These are phyloP conservation scores for Grammothele lineata DNA, from an alignment of 768 basidiomycete species.

Conservation along the genomic window DNA sequence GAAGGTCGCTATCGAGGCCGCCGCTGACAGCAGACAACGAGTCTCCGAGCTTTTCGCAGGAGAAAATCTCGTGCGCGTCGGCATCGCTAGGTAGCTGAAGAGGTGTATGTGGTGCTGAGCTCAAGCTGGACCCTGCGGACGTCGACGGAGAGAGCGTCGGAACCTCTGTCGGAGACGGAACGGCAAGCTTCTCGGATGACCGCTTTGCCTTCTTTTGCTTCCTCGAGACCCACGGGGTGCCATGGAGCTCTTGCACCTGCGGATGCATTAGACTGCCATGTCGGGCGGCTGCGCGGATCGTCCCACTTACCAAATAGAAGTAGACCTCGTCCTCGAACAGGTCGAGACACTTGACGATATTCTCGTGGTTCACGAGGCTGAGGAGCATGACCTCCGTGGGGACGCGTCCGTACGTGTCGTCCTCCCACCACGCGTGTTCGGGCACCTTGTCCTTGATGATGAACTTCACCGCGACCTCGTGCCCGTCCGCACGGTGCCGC, in stretches of 20 bases:
- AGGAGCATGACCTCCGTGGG: constrained; percentile 84
- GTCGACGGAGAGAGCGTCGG: constrained; percentile 57
- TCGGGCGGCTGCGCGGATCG: constrained; percentile 1
- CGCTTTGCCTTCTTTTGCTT: constrained; percentile 30
- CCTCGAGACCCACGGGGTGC: constrained; percentile 74
- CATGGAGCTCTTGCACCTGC: constrained; percentile 90
- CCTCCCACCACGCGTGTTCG: constrained; percentile 58
- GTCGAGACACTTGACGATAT: constrained; percentile 80
- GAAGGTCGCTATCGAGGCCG: constrained; percentile 7
- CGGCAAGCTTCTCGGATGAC: constrained; percentile 21
- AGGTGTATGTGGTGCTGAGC: constrained; percentile 43
- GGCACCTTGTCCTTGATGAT: constrained; percentile 75
- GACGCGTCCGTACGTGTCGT: constrained; percentile 55
- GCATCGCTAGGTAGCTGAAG: constrained; percentile 5
- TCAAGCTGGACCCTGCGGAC: constrained; percentile 42
- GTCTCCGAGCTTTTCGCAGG: background rate
- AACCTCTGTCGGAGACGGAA: constrained; percentile 49
- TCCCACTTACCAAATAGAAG: constrained; percentile 79
- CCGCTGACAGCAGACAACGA: constrained; percentile 1
- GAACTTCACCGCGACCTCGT: constrained; percentile 92
- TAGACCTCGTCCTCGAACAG: constrained; percentile 80
- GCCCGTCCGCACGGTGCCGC: constrained; percentile 47
- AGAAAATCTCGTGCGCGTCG: constrained; percentile 6
- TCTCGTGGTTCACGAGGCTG: constrained; percentile 67
- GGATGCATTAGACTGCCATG: constrained; percentile 3